These are phyloP conservation scores for Exophiala dermatitidis DNA, from an alignment of 2,329 filamentous ascomycete genomes.

Conservation along the genomic window DNA sequence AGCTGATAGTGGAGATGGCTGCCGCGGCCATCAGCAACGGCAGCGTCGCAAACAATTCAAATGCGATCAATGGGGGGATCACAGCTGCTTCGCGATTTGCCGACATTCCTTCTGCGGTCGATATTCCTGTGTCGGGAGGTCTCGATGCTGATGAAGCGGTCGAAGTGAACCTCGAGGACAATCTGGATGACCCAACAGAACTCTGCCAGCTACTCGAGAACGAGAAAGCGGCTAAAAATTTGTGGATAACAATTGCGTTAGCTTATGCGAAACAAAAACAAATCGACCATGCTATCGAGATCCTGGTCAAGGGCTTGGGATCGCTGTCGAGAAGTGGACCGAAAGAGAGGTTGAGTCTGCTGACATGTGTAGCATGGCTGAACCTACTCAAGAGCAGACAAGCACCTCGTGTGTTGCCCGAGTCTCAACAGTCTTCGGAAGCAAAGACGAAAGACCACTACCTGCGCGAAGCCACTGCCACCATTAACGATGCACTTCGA, in stretches of 20 bases:
- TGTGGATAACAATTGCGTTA: conserved; percentile 96
- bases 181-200: conserved; percentile 89
- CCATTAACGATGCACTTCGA: conserved; percentile 88
- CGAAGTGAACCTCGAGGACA: conserved; percentile 85
- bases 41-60: conserved; percentile 3
- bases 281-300: conserved; percentile 71
- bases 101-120: conserved; percentile 56
- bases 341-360: conserved; percentile 64
- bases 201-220: conserved; percentile 92
- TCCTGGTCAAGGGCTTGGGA: conserved; percentile 63
- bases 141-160: conserved; percentile 63
- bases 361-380: conserved; percentile 83
- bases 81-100: conserved; percentile 44
- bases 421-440: conserved; percentile 59
- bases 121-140: conserved; percentile 56
- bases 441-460: conserved; percentile 89
- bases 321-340: conserved; percentile 63
- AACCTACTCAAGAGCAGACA: conserved; percentile 83
- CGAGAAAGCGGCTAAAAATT: conserved; percentile 80
- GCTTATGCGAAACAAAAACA: conserved; percentile 96
- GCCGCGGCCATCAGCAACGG: conserved; percentile 15
- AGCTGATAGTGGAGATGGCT: conserved; percentile 11
- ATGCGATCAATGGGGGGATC: conserved; percentile 4
- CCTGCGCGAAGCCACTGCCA: conserved; percentile 80
- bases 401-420: conserved; percentile 60